Percentiles rank a stretch among this genome's conserved stretches.
Conservation (phyloP, 2,329 filamentous ascomycete genomes). For the Venturiaceae sp. region DNA sequence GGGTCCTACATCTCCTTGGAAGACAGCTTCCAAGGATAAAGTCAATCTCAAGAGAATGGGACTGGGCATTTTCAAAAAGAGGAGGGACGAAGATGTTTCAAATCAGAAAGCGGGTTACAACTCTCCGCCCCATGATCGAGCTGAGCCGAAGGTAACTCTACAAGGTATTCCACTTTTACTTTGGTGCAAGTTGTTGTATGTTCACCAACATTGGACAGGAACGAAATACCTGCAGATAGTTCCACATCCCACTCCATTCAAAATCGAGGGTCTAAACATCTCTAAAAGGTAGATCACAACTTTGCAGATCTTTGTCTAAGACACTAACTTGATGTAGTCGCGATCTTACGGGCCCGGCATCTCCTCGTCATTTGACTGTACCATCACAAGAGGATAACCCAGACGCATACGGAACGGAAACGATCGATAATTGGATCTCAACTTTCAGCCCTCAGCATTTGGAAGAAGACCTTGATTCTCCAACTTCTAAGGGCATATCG, state of each 20-base stretch:
- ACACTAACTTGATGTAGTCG: neutral
- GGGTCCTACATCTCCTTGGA: slow-evolving; percentile 16
- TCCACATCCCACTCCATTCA: neutral
- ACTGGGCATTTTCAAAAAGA: slow-evolving; percentile 5
- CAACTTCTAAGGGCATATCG: neutral
- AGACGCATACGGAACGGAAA: slow-evolving; percentile 10
- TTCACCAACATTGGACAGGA: slow-evolving; percentile 7
- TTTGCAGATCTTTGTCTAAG: neutral
- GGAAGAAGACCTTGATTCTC: neutral
- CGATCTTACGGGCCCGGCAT: neutral
- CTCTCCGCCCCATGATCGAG: neutral
- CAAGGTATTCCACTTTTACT: neutral
- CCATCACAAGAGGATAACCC: slow-evolving; percentile 3
- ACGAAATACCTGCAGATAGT: slow-evolving; percentile 15
- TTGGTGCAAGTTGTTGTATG: neutral
- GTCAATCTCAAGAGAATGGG: neutral
- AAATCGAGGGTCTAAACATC: neutral
- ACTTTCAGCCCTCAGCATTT: slow-evolving; percentile 8
- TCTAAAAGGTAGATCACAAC: neutral
- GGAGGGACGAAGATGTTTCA: neutral
- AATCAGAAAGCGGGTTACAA: neutral
- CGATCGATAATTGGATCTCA: slow-evolving; percentile 13
- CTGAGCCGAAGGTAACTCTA: neutral
- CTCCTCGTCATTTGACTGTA: neutral
- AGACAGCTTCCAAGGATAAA: neutral